phyloP scores from a whole-genome alignment of 140 eudicot genomes.

The Ambrosia hybrid region DNA sequence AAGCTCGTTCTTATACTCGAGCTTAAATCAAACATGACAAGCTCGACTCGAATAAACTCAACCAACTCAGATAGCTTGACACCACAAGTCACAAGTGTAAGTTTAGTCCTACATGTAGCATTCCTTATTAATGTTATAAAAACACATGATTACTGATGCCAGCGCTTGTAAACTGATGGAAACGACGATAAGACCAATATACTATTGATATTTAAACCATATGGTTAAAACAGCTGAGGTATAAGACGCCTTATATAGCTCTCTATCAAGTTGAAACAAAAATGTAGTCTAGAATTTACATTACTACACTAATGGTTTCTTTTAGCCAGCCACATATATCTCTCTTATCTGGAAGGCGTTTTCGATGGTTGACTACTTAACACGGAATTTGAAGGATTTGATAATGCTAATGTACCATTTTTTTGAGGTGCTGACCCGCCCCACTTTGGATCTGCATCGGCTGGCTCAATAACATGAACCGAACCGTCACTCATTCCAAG shows the following conservation, averaged over 20 bases:
- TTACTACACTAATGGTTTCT: background rate
- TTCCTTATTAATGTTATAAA: background rate
- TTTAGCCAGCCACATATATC: background rate
- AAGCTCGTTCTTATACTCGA: too few relatives aligned
- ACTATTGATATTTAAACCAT: background rate
- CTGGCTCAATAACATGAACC: slow-evolving; percentile 78
- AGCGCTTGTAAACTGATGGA: background rate
- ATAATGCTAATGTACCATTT: slow-evolving; percentile 44
- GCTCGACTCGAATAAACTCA: too few relatives aligned
- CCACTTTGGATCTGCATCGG: slow-evolving; percentile 79
- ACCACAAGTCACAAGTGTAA: too few relatives aligned
- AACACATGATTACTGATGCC: background rate
- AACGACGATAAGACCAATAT: background rate
- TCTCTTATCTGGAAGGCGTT: slow-evolving; percentile 61
- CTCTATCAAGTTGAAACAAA: slow-evolving; percentile 11
- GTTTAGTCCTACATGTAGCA: too few relatives aligned
- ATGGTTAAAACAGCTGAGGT: background rate
- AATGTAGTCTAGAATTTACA: slow-evolving; percentile 21
- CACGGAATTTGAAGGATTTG: slow-evolving; percentile 70
- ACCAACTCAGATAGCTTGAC: too few relatives aligned
- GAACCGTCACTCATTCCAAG: slow-evolving; percentile 86
- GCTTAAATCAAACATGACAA: too few relatives aligned
- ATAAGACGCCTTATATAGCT: background rate
- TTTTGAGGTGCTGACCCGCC: slow-evolving; percentile 58
- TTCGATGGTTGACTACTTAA: slow-evolving; percentile 82